phyloP scores from a whole-genome alignment of 768 basidiomycete genomes.

The Tylopilus balloui region DNA sequence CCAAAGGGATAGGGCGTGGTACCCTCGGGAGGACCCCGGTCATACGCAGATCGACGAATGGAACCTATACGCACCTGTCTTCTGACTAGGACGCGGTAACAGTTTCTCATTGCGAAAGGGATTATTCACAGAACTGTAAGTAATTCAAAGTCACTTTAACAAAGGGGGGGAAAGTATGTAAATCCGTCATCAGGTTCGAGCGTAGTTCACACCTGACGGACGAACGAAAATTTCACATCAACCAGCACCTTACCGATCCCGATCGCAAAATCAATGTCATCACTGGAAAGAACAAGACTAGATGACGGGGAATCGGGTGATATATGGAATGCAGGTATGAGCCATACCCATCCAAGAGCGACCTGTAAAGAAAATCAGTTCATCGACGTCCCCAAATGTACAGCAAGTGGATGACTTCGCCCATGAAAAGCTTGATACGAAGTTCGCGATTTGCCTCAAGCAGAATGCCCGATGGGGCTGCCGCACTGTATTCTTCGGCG shows the following conservation, averaged over 20 bases:
- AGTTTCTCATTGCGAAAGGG: too few species aligned
- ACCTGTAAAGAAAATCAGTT: constrained; percentile 38
- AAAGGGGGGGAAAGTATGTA: background rate
- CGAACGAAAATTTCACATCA: constrained; percentile 61
- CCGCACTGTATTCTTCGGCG: constrained; percentile 14
- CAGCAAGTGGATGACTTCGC: constrained; percentile 45
- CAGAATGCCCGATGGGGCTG: constrained; percentile 41
- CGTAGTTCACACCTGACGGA: constrained; percentile 36
- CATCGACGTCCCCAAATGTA: background rate
- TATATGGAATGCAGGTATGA: constrained; percentile 82
- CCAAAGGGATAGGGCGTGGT: too few species aligned
- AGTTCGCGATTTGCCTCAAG: constrained; percentile 67
- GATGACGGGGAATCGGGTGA: constrained; percentile 41
- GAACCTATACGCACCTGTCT: too few species aligned
- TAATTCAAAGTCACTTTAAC: too few species aligned
- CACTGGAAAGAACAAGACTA: constrained; percentile 43
- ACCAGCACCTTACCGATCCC: constrained; percentile 66
- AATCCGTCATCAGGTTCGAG: background rate
- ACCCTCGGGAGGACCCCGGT: too few species aligned
- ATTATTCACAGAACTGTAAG: too few species aligned
- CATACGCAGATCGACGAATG: too few species aligned
- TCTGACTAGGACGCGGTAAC: too few species aligned
- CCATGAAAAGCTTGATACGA: constrained; percentile 67
- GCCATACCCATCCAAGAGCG: constrained; percentile 83
- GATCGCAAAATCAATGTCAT: constrained; percentile 74